Evolutionary conservation across 1,284 basidiomycete genomes (phyloP).

Genomic region (Sporisorium sorghi): DNA sequence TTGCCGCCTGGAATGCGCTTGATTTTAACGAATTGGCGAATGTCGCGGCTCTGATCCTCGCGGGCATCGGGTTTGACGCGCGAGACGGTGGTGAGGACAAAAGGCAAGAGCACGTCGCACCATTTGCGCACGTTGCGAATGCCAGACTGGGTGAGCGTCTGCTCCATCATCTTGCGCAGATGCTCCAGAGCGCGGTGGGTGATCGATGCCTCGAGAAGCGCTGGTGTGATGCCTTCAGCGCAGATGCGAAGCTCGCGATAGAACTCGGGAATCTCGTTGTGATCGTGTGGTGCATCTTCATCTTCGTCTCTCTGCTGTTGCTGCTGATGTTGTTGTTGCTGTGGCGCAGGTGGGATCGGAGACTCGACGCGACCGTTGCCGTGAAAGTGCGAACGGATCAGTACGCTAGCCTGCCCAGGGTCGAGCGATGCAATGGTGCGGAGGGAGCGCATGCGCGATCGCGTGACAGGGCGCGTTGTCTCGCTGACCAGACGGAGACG

Average conservation of each 20-base stretch:
- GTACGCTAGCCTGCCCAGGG: constrained; percentile 36
- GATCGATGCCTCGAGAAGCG: constrained; percentile 47
- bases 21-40: constrained; percentile 94
- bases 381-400: constrained; percentile 42
- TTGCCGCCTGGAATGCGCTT: constrained; percentile 96
- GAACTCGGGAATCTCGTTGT: constrained; percentile 33
- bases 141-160: constrained; percentile 53
- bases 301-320: constrained; percentile 10
- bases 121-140: constrained; percentile 56
- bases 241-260: constrained; percentile 49
- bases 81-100: constrained; percentile 60
- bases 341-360: constrained; percentile 17
- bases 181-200: constrained; percentile 46
- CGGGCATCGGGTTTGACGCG: constrained; percentile 69
- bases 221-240: constrained; percentile 48
- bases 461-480: constrained; percentile 25
- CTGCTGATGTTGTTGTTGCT: constrained; percentile 1
- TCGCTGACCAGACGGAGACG: constrained; percentile 51
- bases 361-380: constrained; percentile 32
- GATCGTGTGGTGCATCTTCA: constrained; percentile 13
- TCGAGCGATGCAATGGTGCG: constrained; percentile 48
- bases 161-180: constrained; percentile 62
- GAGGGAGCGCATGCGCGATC: constrained; percentile 45
- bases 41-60: constrained; percentile 85
- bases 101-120: constrained; percentile 60